Evolutionary conservation across 768 basidiomycete genomes (phyloP).

Genomic region (Xerocomus spinulosus): DNA sequence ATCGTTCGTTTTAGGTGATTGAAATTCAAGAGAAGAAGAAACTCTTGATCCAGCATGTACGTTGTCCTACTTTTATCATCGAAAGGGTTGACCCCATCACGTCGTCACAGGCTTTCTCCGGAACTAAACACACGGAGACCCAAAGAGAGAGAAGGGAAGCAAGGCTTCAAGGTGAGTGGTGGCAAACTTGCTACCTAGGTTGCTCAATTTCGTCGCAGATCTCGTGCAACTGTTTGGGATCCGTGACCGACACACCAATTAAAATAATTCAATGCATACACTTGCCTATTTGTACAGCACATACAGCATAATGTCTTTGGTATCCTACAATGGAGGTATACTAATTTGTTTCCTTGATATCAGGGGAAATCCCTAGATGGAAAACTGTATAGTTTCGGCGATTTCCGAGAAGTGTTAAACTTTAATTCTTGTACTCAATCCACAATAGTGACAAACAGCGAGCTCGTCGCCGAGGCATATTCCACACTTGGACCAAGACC

Average conservation of each 20-base stretch:
- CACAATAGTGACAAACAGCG: conserved; percentile 22
- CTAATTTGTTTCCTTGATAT: conserved; percentile 1
- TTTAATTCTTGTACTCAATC: conserved; percentile 13
- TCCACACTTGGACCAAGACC: conserved; percentile 19
- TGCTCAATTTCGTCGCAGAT: conserved; percentile 48
- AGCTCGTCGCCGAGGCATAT: conserved; percentile 20
- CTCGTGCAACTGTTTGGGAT: conserved; percentile 55
- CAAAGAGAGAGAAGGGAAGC: conserved; percentile 76
- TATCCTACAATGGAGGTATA: not conserved
- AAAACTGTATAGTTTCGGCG: conserved; percentile 31
- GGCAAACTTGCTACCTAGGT: not conserved
- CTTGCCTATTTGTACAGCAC: conserved; percentile 2
- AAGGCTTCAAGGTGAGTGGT: conserved; percentile 62
- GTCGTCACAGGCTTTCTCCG: conserved; percentile 69
- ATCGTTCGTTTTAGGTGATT: conserved; percentile 45
- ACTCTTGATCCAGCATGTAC: conserved; percentile 67
- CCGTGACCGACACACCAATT: conserved; percentile 19
- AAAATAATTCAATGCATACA: not conserved
- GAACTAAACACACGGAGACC: conserved; percentile 71
- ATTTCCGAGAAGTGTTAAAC: conserved; percentile 21
- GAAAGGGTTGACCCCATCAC: not conserved
- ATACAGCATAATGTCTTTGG: conserved; percentile 12
- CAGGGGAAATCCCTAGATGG: too few species aligned
- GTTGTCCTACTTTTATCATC: not conserved
- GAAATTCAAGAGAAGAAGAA: conserved; percentile 89